Evolutionary conservation across 1,284 basidiomycete genomes (phyloP), one percentile per base, ranked within the genome.

Genomic region (Hemileia vastatrix): DNA sequence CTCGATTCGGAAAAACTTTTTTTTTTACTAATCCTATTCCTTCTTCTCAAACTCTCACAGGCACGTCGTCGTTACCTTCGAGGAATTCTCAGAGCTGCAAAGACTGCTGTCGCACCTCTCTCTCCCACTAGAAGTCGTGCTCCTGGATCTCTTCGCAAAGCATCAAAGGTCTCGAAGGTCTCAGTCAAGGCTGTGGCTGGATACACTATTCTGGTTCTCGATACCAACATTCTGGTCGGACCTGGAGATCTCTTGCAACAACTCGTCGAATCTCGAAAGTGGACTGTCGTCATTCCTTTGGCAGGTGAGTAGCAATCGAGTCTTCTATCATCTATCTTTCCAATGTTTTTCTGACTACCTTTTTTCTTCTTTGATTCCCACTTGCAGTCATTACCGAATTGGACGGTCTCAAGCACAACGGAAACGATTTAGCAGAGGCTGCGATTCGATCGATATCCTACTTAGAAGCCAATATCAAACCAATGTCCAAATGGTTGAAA

Each of bases 191-290:
- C 90, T 61, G 78, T 88, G 4, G 82, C 89, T 0, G 92, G 93
- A 1, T 95, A 92, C 76, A 91, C 90, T 1, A 81, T 87, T 45
- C 84, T 97, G 57, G 85, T 98, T 6, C 80, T 95, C 70, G 93
- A 97, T 77, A 97, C 93, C 54, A 97, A 97, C 78, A 86, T 96
- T 64, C 78, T 95, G 0, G 81, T 95, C 3, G 87, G 87, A 0
- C 87, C 88, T 0, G 79, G 94, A 4, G 76, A 83, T 0, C 79
- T 86, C 65, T 81, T 97, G 65, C 76, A 82, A 1, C 81, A 84
- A 8, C 80, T 97, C 63, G 81, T 96, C 63, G 86, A 93, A 73
- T 84, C 84, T 66, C 78, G 84, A 23, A 80, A 80, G 45, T 97
- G 91, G 91, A 94, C 88, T 0, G 80, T 94, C 56, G 80, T 98